phyloP scores from a whole-genome alignment of 1,139 yeast genomes.

The Nakaseomyces bracarensis region DNA sequence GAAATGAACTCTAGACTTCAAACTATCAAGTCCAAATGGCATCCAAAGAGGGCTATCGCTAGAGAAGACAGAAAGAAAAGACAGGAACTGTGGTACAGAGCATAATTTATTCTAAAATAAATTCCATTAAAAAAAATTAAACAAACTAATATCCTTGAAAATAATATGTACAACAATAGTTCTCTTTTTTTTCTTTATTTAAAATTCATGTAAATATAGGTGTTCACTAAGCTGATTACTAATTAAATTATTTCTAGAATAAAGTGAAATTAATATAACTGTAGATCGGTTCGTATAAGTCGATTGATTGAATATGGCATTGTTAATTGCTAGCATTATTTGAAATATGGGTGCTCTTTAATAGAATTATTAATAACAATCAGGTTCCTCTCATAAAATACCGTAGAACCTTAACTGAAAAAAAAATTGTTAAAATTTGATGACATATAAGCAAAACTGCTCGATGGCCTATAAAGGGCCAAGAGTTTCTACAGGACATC shows the following conservation, averaged over 20 bases:
- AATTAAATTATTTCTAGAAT: too few relatives aligned
- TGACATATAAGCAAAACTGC: too few relatives aligned
- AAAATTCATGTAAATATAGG: neutral
- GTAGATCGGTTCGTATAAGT: neutral
- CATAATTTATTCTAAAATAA: constrained; percentile 33
- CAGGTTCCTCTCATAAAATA: neutral
- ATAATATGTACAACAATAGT: too few relatives aligned
- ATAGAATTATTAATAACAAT: too few relatives aligned
- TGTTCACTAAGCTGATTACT: too few relatives aligned
- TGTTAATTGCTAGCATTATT: too few relatives aligned
- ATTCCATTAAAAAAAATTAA: neutral
- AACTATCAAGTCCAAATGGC: constrained; percentile 43
- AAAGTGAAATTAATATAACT: constrained; percentile 3
- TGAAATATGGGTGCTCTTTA: neutral
- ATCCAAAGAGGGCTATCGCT: constrained; percentile 38
- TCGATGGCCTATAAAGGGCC: too few relatives aligned
- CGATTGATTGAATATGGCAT: constrained; percentile 2
- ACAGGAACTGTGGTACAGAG: constrained; percentile 54
- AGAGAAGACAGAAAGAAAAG: constrained; percentile 50
- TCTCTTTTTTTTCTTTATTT: too few relatives aligned
- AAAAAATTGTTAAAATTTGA: too few relatives aligned
- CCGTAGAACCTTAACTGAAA: neutral
- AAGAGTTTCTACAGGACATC: too few relatives aligned
- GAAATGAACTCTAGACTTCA: constrained; percentile 41
- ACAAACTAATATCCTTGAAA: neutral